Evolutionary conservation across 1,284 basidiomycete genomes (phyloP).

Genomic region (Uromyces viciae-fabae): DNA sequence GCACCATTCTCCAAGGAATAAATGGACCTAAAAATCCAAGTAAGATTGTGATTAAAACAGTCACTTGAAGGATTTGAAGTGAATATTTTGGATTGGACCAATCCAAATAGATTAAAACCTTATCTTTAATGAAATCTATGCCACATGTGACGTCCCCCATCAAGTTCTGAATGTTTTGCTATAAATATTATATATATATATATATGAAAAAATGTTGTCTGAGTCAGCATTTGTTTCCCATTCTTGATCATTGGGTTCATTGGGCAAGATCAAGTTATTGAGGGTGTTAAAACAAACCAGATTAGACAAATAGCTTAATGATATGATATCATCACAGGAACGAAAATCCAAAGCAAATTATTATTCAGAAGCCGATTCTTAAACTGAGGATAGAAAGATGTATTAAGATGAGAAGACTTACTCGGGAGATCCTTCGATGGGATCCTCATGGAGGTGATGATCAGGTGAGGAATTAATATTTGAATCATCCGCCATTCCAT

Average conservation of each 20-base stretch:
- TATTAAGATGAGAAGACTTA: conserved; percentile 49
- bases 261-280: not conserved
- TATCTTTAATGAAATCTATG: conserved; percentile 51
- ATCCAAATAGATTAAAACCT: conserved; percentile 53
- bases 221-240: not conserved
- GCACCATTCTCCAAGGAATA: conserved; percentile 51
- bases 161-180: conserved; percentile 45
- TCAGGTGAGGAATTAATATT: not conserved
- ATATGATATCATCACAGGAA: no score
- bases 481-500: conserved; percentile 14
- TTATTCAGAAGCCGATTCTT: no score
- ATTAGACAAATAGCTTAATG: conserved; percentile 29
- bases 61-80: conserved; percentile 51
- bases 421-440: conserved; percentile 39
- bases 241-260: not conserved
- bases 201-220: not conserved
- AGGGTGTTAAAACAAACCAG: not conserved
- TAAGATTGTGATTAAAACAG: conserved; percentile 50
- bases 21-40: conserved; percentile 52
- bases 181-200: no score
- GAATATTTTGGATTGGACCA: conserved; percentile 54
- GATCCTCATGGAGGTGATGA: conserved; percentile 16
- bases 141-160: conserved; percentile 30
- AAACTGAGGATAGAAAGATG: conserved; percentile 49
- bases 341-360: no score